A percentile compares a stretch with the other conserved stretches of the same genome.
phyloP scores from a whole-genome alignment of 352 stramenopile species.

The Saprolegnia diclina region DNA sequence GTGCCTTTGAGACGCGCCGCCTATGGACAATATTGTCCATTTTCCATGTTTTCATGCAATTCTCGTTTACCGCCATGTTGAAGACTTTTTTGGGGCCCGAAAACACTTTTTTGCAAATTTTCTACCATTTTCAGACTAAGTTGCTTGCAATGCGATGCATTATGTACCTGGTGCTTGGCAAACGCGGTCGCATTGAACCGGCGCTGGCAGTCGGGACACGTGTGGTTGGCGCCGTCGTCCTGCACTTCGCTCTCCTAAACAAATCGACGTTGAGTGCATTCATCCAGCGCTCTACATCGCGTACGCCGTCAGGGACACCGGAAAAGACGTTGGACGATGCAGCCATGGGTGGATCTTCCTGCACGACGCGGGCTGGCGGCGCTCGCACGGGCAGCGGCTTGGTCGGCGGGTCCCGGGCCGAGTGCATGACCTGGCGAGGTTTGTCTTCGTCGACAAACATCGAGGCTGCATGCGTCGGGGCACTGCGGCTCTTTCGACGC shows the following conservation, averaged over 20 bases:
- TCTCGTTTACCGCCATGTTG: constrained; percentile 64
- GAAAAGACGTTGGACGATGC: constrained; percentile 16
- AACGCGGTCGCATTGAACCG: constrained; percentile 75
- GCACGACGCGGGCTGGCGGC: background rate
- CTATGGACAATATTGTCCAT: constrained; percentile 5
- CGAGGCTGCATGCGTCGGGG: constrained; percentile 60
- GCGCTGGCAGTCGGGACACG: constrained; percentile 70
- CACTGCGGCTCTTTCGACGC: constrained; percentile 56
- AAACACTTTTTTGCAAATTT: constrained; percentile 86
- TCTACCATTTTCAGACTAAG: constrained; percentile 21
- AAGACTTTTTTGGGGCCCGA: constrained; percentile 77
- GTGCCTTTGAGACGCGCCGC: constrained; percentile 49
- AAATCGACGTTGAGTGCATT: background rate
- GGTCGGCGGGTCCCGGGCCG: constrained; percentile 23
- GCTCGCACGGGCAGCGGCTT: background rate
- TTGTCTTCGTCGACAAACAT: constrained; percentile 56
- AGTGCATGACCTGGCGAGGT: constrained; percentile 31
- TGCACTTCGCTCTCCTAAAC: constrained; percentile 25
- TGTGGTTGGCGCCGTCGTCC: constrained; percentile 26
- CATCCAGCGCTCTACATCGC: background rate
- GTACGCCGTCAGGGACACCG: constrained; percentile 24
- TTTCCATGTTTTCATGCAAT: constrained; percentile 15
- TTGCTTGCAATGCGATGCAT: too few species aligned
- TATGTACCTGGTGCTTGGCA: constrained; percentile 54
- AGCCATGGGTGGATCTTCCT: background rate